Percentiles rank a stretch among this genome's conserved stretches.
Conservation (phyloP, 2,329 filamentous ascomycete genomes). For the Paraphoma chrysanthemicola region DNA sequence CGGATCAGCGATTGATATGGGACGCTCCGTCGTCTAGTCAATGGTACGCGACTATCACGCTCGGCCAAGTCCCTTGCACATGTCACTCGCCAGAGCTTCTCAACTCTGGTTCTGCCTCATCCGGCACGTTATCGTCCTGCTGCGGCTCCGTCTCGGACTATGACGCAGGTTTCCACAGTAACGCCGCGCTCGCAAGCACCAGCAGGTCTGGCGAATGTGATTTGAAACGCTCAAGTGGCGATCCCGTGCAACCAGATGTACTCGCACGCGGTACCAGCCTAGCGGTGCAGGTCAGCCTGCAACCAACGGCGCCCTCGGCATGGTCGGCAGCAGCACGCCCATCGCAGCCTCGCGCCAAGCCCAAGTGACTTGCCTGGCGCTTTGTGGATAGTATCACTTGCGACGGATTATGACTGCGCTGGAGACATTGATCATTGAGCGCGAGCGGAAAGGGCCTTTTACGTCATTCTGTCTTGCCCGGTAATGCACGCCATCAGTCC, state of each 20-base stretch:
- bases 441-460: background rate
- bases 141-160: background rate
- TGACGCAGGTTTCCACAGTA: background rate
- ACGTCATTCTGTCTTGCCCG: background rate
- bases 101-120: background rate
- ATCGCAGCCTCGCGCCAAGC: slow-evolving; percentile 7
- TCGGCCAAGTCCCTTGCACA: background rate
- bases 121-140: background rate
- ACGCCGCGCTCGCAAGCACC: background rate
- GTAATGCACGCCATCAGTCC: background rate
- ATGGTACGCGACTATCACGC: slow-evolving; percentile 1
- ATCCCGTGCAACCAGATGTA: background rate
- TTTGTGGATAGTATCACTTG: background rate
- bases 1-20: background rate
- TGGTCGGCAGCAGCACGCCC: slow-evolving; percentile 1
- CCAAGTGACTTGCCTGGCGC: background rate
- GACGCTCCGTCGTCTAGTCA: background rate
- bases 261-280: slow-evolving; percentile 4
- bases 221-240: slow-evolving; percentile 6
- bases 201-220: background rate
- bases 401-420: background rate
- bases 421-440: slow-evolving; percentile 1
- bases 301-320: background rate
- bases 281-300: background rate
- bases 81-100: background rate